A percentile compares a stretch with the other conserved stretches of the same genome.
Conservation (phyloP, 2,329 filamentous ascomycete species). For the Pseudogymnoascus sp. region DNA sequence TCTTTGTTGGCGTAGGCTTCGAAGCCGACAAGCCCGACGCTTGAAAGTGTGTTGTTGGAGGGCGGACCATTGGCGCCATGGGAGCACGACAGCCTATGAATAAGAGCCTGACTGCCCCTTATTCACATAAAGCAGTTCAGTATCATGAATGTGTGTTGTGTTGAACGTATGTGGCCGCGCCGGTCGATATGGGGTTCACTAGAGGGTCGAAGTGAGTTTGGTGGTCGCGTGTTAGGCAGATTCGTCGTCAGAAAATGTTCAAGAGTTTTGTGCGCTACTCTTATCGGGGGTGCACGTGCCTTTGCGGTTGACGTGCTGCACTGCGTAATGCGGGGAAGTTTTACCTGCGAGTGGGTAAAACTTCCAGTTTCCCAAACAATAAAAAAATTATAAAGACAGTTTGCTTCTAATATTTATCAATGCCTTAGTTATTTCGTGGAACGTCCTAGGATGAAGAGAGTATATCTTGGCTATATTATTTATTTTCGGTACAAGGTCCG, state of each 20-base stretch:
- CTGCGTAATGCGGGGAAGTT: constrained; percentile 7
- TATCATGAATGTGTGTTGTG: neutral
- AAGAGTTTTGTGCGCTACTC: constrained; percentile 7
- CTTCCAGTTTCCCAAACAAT: neutral
- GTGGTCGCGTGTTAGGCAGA: constrained; percentile 9
- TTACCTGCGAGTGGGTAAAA: neutral
- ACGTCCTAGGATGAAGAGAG: neutral
- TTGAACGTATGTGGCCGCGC: neutral
- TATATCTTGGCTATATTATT: neutral
- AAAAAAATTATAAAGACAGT: neutral
- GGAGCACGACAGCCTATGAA: constrained; percentile 9
- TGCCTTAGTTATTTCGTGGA: neutral
- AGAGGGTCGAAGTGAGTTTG: neutral
- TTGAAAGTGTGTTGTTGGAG: constrained; percentile 7
- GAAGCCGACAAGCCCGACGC: neutral
- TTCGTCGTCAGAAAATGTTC: constrained; percentile 4
- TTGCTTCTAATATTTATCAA: neutral
- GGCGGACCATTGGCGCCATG: constrained; percentile 10
- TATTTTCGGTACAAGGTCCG: too few relatives aligned
- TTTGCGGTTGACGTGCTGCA: neutral
- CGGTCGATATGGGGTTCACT: neutral
- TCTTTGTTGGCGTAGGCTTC: constrained; percentile 1
- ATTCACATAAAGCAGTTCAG: neutral
- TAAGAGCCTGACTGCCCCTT: neutral
- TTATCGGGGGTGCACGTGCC: constrained; percentile 7